These are phyloP conservation scores for Epichloe scottii DNA, from an alignment of 2,329 filamentous ascomycete genomes.

Conservation along the genomic window DNA sequence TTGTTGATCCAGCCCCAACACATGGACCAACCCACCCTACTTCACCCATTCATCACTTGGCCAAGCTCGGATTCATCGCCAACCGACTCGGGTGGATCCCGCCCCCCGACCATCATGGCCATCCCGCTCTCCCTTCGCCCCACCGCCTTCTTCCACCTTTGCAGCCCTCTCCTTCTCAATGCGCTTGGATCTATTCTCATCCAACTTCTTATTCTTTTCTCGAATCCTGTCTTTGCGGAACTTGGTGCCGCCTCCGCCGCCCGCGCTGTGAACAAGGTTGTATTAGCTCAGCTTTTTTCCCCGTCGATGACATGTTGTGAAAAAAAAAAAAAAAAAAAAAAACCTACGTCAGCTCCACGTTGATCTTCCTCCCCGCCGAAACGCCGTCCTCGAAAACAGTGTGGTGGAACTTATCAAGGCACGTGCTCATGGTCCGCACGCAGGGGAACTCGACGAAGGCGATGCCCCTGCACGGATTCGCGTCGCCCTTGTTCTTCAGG, in stretches of 20 bases:
- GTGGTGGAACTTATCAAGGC: constrained; percentile 83
- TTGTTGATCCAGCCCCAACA: no score
- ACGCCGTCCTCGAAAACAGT: constrained; percentile 52
- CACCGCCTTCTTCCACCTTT: constrained; percentile 17
- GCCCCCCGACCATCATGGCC: constrained; percentile 18
- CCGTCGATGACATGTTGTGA: no score
- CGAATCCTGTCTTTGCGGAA: constrained; percentile 64
- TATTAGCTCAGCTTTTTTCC: background rate
- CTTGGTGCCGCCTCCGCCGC: constrained; percentile 70
- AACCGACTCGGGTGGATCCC: constrained; percentile 41
- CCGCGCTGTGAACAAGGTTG: constrained; percentile 44
- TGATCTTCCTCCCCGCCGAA: constrained; percentile 59
- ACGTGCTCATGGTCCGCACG: constrained; percentile 85
- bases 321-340: background rate
- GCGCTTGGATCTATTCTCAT: constrained; percentile 46
- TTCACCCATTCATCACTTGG: background rate
- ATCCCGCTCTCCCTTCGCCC: constrained; percentile 14
- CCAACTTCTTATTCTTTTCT: constrained; percentile 75
- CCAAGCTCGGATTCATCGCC: constrained; percentile 13
- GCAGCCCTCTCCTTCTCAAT: constrained; percentile 33
- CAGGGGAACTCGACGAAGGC: constrained; percentile 83
- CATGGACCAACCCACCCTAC: no score
- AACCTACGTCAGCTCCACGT: constrained; percentile 77
- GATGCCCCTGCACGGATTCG: constrained; percentile 55
- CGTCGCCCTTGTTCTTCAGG: constrained; percentile 52